Evolutionary conservation across 2,329 filamentous ascomycete species (phyloP).

Genomic region (Westerdykella ornata): DNA sequence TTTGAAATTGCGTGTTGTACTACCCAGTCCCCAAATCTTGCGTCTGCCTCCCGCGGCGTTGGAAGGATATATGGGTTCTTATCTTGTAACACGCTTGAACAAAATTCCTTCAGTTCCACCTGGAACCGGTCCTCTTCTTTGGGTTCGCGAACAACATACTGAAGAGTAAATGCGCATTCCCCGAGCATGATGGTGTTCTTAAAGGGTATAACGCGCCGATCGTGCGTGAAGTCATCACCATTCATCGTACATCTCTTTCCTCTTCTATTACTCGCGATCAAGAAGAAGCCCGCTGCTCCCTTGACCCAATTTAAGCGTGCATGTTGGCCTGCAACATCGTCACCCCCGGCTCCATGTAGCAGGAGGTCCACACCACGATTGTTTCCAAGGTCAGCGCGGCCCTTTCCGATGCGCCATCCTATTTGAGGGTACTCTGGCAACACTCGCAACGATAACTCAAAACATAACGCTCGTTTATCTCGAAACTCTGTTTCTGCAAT

Average conservation of each 20-base stretch:
- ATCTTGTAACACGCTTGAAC: background rate
- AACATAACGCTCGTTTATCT: background rate
- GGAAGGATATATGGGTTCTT: background rate
- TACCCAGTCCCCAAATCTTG: conserved; percentile 3
- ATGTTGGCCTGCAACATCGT: background rate
- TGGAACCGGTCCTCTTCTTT: background rate
- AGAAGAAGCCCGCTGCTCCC: background rate
- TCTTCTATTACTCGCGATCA: background rate
- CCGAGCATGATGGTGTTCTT: background rate
- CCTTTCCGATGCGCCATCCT: background rate
- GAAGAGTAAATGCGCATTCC: background rate
- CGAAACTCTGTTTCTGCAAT: background rate
- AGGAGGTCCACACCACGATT: background rate
- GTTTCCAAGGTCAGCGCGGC: background rate
- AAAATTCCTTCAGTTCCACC: background rate
- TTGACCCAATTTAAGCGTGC: background rate
- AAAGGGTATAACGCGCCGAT: background rate
- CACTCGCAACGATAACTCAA: background rate
- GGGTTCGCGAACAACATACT: background rate
- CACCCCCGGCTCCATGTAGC: background rate
- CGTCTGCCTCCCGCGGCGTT: conserved; percentile 2
- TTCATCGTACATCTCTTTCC: background rate
- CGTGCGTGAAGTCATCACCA: background rate
- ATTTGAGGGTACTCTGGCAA: background rate
- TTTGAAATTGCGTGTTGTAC: background rate